Base-by-base conservation (phyloP, 202 grass and related monocot species). In the Schoenoplectus tabernaemontani region DNA sequence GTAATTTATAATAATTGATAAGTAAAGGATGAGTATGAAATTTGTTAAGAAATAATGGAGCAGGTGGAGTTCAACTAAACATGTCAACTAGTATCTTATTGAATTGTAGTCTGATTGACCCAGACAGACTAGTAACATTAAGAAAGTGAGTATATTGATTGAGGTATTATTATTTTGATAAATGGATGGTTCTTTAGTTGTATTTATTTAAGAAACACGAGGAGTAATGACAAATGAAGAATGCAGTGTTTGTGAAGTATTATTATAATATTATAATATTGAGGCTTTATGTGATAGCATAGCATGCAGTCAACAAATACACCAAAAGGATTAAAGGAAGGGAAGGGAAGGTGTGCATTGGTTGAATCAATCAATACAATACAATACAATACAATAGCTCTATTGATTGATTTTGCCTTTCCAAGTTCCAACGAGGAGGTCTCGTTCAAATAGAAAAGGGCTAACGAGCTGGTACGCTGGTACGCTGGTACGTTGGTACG, bases 51-150 rank as follows among this genome's bases (percentile, higher is more conserved):
- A 65, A n/a, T 10, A 0, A 44, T 69, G 64, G 64, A 69, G 37
- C 20, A 44, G 64, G 43, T 69, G 19, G 64, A 69, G 38, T 69
- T 69, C 37, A 69, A 44, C 64, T 69, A 65, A 69, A 69, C 64
- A 44, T 69, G n/a, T 43, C 38, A 69, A 69, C 64, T 69, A 24
- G 64, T 11, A 64, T 62, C 10, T 37, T n/a, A 3, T 61, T 61
- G 5, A 36, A 37, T 64, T 7, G n/a, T 64, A 7, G 38, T 64
- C 32, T 16, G 4, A 69, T 69, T 69, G 64, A 44, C 64, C 36
- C 44, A 69, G 19, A 43, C 19, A 42, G 19, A 67, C 37, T 5
- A 41, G 42, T 42, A 41, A n/a, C n/a, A n/a, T n/a, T n/a, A n/a
- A n/a, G n/a, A n/a, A n/a, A n/a, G n/a, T n/a, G n/a, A n/a, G n/a